Conservation (phyloP, 805 yeast species). For the Saccharomycopsis sp. region DNA sequence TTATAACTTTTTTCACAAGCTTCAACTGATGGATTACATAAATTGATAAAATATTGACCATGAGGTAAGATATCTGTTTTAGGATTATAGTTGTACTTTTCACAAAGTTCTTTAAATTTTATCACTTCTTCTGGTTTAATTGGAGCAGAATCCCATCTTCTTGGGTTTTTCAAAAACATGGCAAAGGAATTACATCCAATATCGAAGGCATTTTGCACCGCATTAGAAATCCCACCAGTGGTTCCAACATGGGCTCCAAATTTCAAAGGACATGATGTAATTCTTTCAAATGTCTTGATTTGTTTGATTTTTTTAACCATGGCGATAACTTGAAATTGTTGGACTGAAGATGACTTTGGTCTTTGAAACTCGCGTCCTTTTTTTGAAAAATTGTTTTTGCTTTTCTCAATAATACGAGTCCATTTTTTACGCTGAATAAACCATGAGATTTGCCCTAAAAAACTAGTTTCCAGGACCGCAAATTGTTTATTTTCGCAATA, state of each 20-base stretch:
- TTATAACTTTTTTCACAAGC: conserved; percentile 68
- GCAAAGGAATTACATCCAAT: conserved; percentile 79
- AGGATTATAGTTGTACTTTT: conserved; percentile 56
- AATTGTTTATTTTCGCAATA: no score
- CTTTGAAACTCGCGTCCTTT: no score
- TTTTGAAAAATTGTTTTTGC: no score
- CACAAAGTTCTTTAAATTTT: conserved; percentile 56
- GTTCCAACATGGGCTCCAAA: conserved; percentile 89
- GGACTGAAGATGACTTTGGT: no score
- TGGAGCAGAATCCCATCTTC: conserved; percentile 84
- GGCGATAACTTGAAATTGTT: neutral
- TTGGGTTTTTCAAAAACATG: conserved; percentile 78
- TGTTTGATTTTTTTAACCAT: neutral
- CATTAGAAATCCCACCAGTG: conserved; percentile 68
- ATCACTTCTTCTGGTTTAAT: conserved; percentile 55
- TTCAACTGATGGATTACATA: conserved; percentile 81
- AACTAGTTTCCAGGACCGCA: no score
- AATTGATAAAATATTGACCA: conserved; percentile 86
- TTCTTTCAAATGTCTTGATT: conserved; percentile 5
- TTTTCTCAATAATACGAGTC: no score
- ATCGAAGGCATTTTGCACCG: conserved; percentile 47
- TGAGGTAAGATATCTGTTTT: conserved; percentile 81
- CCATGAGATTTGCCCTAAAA: no score
- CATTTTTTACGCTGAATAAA: no score
- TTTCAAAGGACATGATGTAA: conserved; percentile 23